Base-by-base conservation (phyloP, 2,329 filamentous ascomycete genomes). In the Sarocladium strictum region DNA sequence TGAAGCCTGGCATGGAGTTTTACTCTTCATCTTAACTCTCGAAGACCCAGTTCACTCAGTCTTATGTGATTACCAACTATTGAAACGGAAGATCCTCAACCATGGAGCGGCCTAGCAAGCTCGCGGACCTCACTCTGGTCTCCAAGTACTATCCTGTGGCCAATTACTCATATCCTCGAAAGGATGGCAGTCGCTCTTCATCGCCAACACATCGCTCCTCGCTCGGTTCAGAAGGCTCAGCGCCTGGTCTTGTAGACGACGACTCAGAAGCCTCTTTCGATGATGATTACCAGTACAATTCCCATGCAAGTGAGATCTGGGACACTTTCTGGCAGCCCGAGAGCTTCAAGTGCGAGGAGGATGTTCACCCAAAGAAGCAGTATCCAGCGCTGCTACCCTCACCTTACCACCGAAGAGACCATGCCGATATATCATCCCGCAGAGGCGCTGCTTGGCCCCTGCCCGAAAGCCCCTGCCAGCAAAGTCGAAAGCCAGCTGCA, bases 231-330 rank as follows among this genome's bases (percentile, higher is more conserved):
- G 69, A 74, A 41, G 68, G 64, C 24, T 79, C 77, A 3, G 60
- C 73, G 3, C 78, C 77, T 1, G 73, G 74, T 26, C 70, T 80
- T 62, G 71, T 78, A 15, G 77, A 81, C 58, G 75, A 80, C 60
- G 77, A 79, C 59, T 80, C 77, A 3, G 78, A 81, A 53, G 63
- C 67, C 17, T 81, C 78, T 5, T 59, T 68, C 29, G 78, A 81
- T 19, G 78, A 81, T 19, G 77, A 80, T 59, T 72, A 73, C 55
- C 72, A 76, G 56, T 75, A 78, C 50, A 38, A 53, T 57, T 72
- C 70, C 19, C 70, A 76, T 29, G 69, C 70, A 4, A 63, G 70
- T 24, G 72, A 77, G 59, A 62, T 79, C 2, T 81, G 78, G 77
- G 75, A 80, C 60, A 75, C 67, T 53, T 81, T 79, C 61, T 79